Percentiles rank a stretch among this genome's conserved stretches.
phyloP scores from a whole-genome alignment of 2,329 filamentous ascomycete species.

The Xylaria arbuscula region DNA sequence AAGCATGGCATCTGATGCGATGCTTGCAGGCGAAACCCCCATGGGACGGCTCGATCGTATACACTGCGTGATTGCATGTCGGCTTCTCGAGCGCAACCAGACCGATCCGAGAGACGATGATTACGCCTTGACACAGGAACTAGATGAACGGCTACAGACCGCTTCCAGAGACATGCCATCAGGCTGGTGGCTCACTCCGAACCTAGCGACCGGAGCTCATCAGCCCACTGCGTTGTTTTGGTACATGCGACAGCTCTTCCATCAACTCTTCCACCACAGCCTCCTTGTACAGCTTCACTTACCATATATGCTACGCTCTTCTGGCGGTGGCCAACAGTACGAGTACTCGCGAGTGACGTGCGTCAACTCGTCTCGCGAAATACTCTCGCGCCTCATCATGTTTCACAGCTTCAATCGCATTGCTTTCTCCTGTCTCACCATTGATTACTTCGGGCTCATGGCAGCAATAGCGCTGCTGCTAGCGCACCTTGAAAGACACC shows the following conservation, averaged over 20 bases:
- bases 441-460: constrained; percentile 22
- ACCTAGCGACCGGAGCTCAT: not conserved
- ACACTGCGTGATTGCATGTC: constrained; percentile 2
- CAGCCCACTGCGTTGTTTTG: not conserved
- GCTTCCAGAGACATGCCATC: not conserved
- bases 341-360: not conserved
- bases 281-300: constrained; percentile 2
- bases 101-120: not conserved
- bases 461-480: constrained; percentile 18
- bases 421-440: constrained; percentile 12
- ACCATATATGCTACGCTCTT: constrained; percentile 4
- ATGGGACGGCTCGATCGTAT: constrained; percentile 1
- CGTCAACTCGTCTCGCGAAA: not conserved
- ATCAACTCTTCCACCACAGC: constrained; percentile 2
- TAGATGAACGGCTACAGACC: not conserved
- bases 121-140: constrained; percentile 2
- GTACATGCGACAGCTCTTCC: constrained; percentile 3
- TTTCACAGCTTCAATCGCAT: constrained; percentile 15
- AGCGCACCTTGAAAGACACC: constrained; percentile 13
- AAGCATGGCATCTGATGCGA: not conserved
- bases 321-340: not conserved
- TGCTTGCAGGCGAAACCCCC: not conserved
- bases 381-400: constrained; percentile 1
- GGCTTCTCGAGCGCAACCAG: constrained; percentile 1
- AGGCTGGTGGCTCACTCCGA: constrained; percentile 4